Base-by-base conservation (phyloP, 495 filamentous ascomycete species). In the Cenococcum geophilum region DNA sequence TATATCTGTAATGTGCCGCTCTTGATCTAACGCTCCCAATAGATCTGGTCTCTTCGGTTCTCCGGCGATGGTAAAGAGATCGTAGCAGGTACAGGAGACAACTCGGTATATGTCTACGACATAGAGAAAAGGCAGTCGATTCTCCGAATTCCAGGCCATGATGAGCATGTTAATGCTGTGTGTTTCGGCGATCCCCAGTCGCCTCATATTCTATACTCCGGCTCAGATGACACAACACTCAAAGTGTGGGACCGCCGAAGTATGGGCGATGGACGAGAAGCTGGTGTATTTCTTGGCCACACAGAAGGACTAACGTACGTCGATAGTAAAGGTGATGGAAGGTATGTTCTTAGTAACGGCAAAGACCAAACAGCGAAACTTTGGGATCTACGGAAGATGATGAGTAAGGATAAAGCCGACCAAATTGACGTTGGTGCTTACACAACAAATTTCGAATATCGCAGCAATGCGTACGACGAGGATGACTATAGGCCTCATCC, bases 331-430 rank as follows among this genome's bases (percentile, higher is more conserved):
- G 91, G 91, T 53, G 93, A 98, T 70, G 93, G 93, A 9, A 82
- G 93, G 68, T 98, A 96, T 69, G 86, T 97, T 9, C 79, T 98
- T 6, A 92, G 88, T 61, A 98, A 98, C 63, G 88, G 82, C 59
- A 98, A 98, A 68, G 93, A 98, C 67, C 93, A 98, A 72, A 89
- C 84, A 35, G 96, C 96, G 86, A 98, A 97, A 75, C 80, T 98
- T 4, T 98, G 93, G 93, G 93, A 98, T 75, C 75, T 98, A 50
- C 79, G 95, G 58, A 86, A 83, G 62, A 89, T 89, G 80, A 88
- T 89, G 80, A 83, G 82, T 21, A 85, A 84, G 20, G 78, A 82
- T 21, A 79, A 80, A 18, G 88, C 85, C 55, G 82, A 83, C 37
- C 69, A 66, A 1, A 74, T 85, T 56, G 79, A n/a, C 70, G 70